phyloP scores from a whole-genome alignment of 148 eudicot genomes.

The Mesembryanthemum crystallinum region DNA sequence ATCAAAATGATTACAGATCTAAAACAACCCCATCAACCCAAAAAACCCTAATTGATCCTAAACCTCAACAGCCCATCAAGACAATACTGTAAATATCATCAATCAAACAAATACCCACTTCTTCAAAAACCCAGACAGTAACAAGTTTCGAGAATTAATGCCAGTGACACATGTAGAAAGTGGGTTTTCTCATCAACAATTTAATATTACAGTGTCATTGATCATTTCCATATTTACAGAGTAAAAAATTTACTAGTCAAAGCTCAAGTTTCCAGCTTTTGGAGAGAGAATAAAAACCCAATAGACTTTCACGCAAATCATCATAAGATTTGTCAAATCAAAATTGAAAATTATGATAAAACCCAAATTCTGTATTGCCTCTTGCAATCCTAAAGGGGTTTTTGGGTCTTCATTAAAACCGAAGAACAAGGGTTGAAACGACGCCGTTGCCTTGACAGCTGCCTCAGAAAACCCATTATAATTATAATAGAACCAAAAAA shows the following conservation, averaged over 20 bases:
- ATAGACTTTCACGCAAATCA: conserved; percentile 28
- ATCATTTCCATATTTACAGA: conserved; percentile 21
- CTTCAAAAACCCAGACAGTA: conserved; percentile 21
- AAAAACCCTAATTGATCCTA: conserved; percentile 12
- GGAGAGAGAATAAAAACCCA: conserved; percentile 18
- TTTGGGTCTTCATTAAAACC: conserved; percentile 6
- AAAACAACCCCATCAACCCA: conserved; percentile 17
- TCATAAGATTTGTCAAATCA: background rate
- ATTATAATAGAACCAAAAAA: background rate
- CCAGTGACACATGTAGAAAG: conserved; percentile 6
- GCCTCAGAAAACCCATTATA: conserved; percentile 6
- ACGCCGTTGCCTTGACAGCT: conserved; percentile 9
- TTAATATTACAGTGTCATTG: conserved; percentile 12
- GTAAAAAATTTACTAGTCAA: conserved; percentile 24
- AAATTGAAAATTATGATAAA: conserved; percentile 6
- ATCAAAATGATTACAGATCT: conserved; percentile 22
- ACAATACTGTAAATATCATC: background rate
- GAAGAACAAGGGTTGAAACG: conserved; percentile 13
- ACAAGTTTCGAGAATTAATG: conserved; percentile 11
- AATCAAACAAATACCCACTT: conserved; percentile 18
- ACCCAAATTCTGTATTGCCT: conserved; percentile 15
- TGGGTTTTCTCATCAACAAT: background rate
- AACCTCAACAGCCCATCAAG: conserved; percentile 10
- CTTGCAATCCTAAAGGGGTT: conserved; percentile 16
- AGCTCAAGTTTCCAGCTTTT: conserved; percentile 36